Evolutionary conservation across 768 basidiomycete species (phyloP), one percentile per base, ranked within the genome.

Genomic region (Lactifluus rugatus): DNA sequence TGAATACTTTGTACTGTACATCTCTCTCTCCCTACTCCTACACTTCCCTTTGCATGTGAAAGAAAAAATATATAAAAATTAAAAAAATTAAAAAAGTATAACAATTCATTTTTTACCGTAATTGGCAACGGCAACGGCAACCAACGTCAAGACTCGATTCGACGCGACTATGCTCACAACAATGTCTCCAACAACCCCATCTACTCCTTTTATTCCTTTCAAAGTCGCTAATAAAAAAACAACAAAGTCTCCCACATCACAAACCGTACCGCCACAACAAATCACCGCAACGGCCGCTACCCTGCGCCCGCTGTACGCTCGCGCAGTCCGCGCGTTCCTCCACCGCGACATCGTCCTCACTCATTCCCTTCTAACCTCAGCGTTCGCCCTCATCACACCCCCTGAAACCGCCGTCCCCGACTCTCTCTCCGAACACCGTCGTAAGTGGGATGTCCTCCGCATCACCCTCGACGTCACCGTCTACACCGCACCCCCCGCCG

Each of bases 361-460:
- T 0, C 71, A 84, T 56, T 77, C 82, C 3, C 75, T 91, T 34
- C 67, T 91, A 26, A 73, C 78, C 44, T 81, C 86, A 8, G 89
- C 88, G 0, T 89, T 90, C 68, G 66, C 79, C 9, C 70, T 87
- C 32, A 66, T 93, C 14, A 50, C 65, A 2, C 68, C 72, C 1
- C 61, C 76, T 67, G 16, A 73, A 75, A 44, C 81, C 73, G 5
- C 62, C 23, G 31, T 64, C 3, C 74, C 81, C 4, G 74, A 77
- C 55, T 71, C 78, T 21, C 74, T 82, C 59, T 58, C 66, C 9
- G 63, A 66, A 5, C 73, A 76, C 48, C 81, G 89, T 17, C 76
- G 83, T 56, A 91, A 90, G 73, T 93, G 90, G 90, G 89, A 93
- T 66, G 82, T 93, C 56, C 81, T 93, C 7, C 79, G 90, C 25